Conservation (phyloP, 257 asterid genomes). For the Leptodermis oblonga region DNA sequence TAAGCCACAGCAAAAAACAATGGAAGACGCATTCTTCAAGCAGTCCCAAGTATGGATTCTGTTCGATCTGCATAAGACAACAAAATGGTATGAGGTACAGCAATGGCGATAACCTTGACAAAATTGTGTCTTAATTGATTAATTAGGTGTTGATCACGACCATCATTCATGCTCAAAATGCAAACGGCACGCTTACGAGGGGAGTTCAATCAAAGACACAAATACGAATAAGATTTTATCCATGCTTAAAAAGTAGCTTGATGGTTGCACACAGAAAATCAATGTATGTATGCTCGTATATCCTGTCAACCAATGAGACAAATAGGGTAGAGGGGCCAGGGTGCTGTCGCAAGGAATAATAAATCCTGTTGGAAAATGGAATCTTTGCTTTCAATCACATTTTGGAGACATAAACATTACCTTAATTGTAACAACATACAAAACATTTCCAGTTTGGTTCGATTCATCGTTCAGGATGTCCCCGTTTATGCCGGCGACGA, state of each 20-base stretch:
- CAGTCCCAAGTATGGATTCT: neutral
- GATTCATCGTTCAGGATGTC: constrained; percentile 26
- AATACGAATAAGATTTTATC: neutral
- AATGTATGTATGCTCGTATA: neutral
- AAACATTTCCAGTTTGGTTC: neutral
- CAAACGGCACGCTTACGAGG: neutral
- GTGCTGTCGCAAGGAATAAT: neutral
- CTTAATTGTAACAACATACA: constrained; percentile 13
- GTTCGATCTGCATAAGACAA: constrained; percentile 3
- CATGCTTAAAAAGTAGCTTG: neutral
- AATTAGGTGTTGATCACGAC: neutral
- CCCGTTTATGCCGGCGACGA: constrained; percentile 31
- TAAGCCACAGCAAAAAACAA: neutral
- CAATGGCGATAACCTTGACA: neutral
- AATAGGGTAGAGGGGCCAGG: neutral
- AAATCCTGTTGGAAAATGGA: neutral
- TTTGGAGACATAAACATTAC: constrained; percentile 8
- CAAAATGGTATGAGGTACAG: neutral
- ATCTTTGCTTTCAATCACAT: neutral
- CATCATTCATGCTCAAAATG: neutral
- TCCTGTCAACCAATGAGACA: neutral
- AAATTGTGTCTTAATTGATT: neutral
- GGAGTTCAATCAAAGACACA: neutral
- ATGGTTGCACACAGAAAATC: neutral
- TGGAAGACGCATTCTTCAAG: neutral